Base-by-base conservation (phyloP, 345 rosid genomes). In the Conringia planisiliqua region DNA sequence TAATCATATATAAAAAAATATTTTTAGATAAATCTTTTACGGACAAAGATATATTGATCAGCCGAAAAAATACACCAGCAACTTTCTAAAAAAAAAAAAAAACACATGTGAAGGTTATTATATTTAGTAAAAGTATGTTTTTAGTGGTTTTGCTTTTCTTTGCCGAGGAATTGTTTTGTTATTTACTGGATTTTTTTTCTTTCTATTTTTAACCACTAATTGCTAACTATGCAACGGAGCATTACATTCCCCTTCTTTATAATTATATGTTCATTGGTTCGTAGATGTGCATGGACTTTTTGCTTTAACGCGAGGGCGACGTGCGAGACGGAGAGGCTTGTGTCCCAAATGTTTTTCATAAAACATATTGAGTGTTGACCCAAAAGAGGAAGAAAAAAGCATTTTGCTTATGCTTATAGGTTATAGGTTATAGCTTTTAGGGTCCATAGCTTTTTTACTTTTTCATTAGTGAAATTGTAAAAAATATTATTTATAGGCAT, bases 321-420 rank as follows among this genome's bases (percentile, higher is more conserved):
- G 26, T 7, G 56, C n/a, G n/a, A 51, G 56, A 51, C 5, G 56
- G 56, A 22, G 30, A 52, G 47, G 67, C 71, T 80, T 75, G 82
- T 54, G 71, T 73, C 82, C 83, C 83, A 76, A 65, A 57, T 26
- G 39, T 11, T 36, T 71, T 61, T 38, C 20, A 18, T 39, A 46
- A 32, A 6, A 71, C 36, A 59, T 11, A 26, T 17, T 0, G 20
- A 61, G 29, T 48, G 40, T 71, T 35, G 50, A 60, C 39, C 14
- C 18, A 47, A 60, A 47, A 24, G 33, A 29, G 50, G n/a, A 52
- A 61, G 20, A 36, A 12, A 16, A 71, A 17, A 72, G 11, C 32
- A 62, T 27, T 74, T 32, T 27, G 51, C 46, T 60, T 46, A 13
- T 39, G 43, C 73, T 59, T 75, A n/a, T n/a, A n/a, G n/a, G n/a